Evolutionary conservation across 2,329 filamentous ascomycete species (phyloP).

Genomic region (Aspergillus alliaceus): DNA sequence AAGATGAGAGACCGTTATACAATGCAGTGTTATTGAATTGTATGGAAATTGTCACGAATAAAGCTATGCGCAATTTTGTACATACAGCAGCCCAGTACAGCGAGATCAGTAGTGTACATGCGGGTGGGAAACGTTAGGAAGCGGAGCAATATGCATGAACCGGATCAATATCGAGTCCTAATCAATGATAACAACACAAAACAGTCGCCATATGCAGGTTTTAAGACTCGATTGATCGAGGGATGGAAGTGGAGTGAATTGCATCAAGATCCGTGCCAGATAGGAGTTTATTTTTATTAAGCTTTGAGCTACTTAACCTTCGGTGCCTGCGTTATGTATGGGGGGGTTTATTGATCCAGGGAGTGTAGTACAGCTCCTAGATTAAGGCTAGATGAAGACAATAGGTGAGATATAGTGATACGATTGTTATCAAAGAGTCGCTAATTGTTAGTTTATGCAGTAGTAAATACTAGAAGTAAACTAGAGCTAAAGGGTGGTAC

Average conservation of each 20-base stretch:
- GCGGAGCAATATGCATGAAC: background rate
- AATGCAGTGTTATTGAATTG: no score
- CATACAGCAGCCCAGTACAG: background rate
- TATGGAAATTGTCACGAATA: no score
- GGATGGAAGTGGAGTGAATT: background rate
- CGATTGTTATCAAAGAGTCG: background rate
- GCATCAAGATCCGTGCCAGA: background rate
- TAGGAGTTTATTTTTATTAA: background rate
- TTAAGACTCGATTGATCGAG: background rate
- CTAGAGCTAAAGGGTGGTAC: background rate
- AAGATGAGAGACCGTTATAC: no score
- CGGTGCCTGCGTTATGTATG: constrained; percentile 1
- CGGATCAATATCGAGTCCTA: background rate
- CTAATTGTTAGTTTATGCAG: background rate
- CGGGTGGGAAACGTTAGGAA: background rate
- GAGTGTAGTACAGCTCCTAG: background rate
- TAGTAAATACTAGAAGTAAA: background rate
- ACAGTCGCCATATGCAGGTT: background rate
- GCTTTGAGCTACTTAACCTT: background rate
- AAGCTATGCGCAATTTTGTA: no score
- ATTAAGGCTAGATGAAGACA: background rate
- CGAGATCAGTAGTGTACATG: background rate
- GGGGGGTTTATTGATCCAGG: background rate
- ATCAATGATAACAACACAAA: background rate
- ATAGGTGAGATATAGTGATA: no score